These are phyloP conservation scores for Spathaspora sp. DNA, from an alignment of 805 yeast species.

Conservation along the genomic window DNA sequence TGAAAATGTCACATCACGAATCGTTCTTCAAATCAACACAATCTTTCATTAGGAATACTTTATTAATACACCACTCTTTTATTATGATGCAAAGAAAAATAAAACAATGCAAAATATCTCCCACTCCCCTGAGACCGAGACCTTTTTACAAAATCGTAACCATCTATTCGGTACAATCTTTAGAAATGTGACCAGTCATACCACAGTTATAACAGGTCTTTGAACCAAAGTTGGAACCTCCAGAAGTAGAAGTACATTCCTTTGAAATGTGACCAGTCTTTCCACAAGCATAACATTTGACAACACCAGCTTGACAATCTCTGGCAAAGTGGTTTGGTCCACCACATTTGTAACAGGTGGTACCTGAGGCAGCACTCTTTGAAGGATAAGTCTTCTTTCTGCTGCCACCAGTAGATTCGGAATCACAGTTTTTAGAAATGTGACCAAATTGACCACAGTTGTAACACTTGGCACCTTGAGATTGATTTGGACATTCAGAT, in stretches of 20 bases:
- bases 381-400: slow-evolving; percentile 2
- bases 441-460: slow-evolving; percentile 59
- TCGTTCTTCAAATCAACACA: background rate
- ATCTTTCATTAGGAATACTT: background rate
- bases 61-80: background rate
- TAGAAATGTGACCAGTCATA: slow-evolving; percentile 82
- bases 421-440: slow-evolving; percentile 72
- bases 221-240: slow-evolving; percentile 40
- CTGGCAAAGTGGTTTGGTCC: slow-evolving; percentile 92
- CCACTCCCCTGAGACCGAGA: background rate
- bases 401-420: slow-evolving; percentile 13
- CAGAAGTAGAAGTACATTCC: slow-evolving; percentile 64
- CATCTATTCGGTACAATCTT: slow-evolving; percentile 50
- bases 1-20: background rate
- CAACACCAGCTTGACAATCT: slow-evolving; percentile 71
- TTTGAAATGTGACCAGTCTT: slow-evolving; percentile 84
- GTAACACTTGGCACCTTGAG: slow-evolving; percentile 74
- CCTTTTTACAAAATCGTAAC: background rate
- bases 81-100: background rate
- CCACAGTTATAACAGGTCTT: slow-evolving; percentile 75
- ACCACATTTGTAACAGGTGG: slow-evolving; percentile 86
- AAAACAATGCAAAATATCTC: background rate
- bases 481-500: slow-evolving; percentile 72
- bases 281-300: slow-evolving; percentile 92
- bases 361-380: slow-evolving; percentile 16